phyloP scores from a whole-genome alignment of 75 land plant genomes.

The Cunninghamia lanceolata region DNA sequence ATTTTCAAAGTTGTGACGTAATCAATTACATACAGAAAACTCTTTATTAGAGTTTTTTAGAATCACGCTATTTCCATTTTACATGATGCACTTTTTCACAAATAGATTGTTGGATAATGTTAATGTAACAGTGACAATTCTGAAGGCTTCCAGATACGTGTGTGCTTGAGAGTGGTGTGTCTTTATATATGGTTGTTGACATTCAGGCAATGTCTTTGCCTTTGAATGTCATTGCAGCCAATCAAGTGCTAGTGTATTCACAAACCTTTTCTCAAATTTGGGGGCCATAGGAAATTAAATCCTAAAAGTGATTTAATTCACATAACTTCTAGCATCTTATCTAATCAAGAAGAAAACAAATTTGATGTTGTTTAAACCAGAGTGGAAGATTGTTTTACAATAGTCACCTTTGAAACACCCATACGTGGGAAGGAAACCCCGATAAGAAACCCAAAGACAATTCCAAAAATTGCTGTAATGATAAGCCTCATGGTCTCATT shows the following conservation, averaged over 20 bases:
- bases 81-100: neutral
- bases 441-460: slow-evolving; percentile 53
- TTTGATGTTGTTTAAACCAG: neutral
- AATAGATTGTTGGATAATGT: neutral
- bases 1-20: neutral
- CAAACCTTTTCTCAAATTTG: neutral
- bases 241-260: neutral
- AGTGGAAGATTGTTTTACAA: neutral
- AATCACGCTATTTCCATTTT: neutral
- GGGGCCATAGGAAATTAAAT: neutral
- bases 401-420: slow-evolving; percentile 42
- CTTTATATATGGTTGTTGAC: neutral
- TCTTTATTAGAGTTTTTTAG: neutral
- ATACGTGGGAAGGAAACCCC: slow-evolving; percentile 52
- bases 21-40: neutral
- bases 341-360: neutral
- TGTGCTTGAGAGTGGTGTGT: neutral
- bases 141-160: neutral
- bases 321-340: neutral
- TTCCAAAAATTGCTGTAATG: slow-evolving; percentile 44
- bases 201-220: neutral
- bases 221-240: neutral
- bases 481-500: slow-evolving; percentile 63
- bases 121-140: neutral
- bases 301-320: neutral